Percentiles rank a stretch among this genome's conserved stretches.
These are phyloP conservation scores for Rhododendron simsii DNA, from an alignment of 148 eudicot species.

Conservation along the genomic window DNA sequence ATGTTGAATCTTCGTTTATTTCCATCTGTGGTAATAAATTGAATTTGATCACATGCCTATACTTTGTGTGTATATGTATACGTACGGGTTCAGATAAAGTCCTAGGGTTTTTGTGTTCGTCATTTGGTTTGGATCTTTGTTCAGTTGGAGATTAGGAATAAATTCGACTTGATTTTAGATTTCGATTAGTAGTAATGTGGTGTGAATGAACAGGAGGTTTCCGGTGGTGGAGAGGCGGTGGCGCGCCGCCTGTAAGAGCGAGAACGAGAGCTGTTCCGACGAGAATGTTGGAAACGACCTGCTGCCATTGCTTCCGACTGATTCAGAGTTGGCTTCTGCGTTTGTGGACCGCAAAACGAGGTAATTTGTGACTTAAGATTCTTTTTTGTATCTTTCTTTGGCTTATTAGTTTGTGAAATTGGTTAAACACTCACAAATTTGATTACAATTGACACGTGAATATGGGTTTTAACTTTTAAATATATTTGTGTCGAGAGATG, in stretches of 20 bases:
- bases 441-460: too few relatives aligned
- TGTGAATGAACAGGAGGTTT: slow-evolving; percentile 56
- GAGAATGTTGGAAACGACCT: slow-evolving; percentile 9
- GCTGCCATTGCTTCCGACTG: slow-evolving; percentile 21
- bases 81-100: not conserved
- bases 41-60: not conserved
- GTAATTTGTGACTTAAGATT: not conserved
- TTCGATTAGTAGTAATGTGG: slow-evolving; percentile 4
- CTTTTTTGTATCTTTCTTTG: not conserved
- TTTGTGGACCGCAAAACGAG: slow-evolving; percentile 25
- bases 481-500: not conserved
- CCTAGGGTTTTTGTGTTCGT: not conserved
- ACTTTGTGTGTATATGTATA: not conserved
- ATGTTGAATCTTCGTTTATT: not conserved
- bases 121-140: not conserved
- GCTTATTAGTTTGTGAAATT: not conserved
- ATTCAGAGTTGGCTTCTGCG: slow-evolving; percentile 65
- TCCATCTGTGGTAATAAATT: not conserved
- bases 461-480: not conserved
- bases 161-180: not conserved
- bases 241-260: slow-evolving; percentile 59
- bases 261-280: slow-evolving; percentile 2
- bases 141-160: not conserved
- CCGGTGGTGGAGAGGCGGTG: slow-evolving; percentile 86
- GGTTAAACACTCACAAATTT: not conserved